A percentile compares a stretch with the other conserved stretches of the same genome.
phyloP scores from a whole-genome alignment of 2,329 filamentous ascomycete genomes.

The Whalleya microplaca region DNA sequence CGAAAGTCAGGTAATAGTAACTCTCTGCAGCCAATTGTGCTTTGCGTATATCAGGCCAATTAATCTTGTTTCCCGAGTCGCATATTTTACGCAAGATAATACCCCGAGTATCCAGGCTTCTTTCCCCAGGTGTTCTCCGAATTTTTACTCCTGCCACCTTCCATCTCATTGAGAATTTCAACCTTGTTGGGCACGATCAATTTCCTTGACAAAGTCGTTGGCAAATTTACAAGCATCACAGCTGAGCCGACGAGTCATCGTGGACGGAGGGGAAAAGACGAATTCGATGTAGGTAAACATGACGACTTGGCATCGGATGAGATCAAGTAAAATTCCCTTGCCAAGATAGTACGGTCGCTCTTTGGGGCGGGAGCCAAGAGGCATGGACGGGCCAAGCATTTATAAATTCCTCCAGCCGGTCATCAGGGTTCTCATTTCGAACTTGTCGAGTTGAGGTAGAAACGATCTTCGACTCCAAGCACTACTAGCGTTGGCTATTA shows the following conservation, averaged over 20 bases:
- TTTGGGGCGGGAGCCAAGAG: conserved; percentile 13
- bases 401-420: neutral
- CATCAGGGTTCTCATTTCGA: conserved; percentile 18
- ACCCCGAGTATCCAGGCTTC: neutral
- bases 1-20: too few relatives aligned
- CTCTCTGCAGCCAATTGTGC: too few relatives aligned
- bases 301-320: conserved; percentile 12
- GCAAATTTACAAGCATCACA: neutral
- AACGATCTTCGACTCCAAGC: neutral
- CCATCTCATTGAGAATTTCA: neutral
- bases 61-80: too few relatives aligned
- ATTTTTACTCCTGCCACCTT: neutral
- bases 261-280: neutral
- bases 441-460: neutral
- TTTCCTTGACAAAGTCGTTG: neutral
- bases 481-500: too few relatives aligned
- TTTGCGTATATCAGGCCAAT: too few relatives aligned
- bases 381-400: conserved; percentile 3
- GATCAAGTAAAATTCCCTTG: conserved; percentile 2
- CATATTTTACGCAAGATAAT: neutral
- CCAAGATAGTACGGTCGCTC: conserved; percentile 8
- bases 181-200: conserved; percentile 4
- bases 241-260: neutral
- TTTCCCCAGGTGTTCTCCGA: neutral
- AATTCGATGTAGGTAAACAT: conserved; percentile 1